These are phyloP conservation scores for Trebouxia gelatinosa DNA, from an alignment of 163 green algal species.

Conservation along the genomic window DNA sequence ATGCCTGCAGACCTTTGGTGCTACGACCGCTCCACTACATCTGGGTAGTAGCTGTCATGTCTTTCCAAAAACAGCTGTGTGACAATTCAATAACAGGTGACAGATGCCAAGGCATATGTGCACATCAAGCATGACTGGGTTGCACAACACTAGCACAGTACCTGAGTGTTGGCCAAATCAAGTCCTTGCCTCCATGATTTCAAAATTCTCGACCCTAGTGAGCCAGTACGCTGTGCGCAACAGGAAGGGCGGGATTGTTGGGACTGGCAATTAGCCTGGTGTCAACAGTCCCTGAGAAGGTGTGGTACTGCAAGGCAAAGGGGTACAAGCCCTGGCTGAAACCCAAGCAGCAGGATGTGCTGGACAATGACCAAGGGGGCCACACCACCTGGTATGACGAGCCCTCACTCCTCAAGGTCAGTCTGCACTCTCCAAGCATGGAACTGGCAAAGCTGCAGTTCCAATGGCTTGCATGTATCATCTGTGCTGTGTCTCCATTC, in stretches of 20 bases:
- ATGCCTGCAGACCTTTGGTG: too few relatives aligned
- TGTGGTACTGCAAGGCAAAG: slow-evolving; percentile 75
- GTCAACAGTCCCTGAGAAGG: slow-evolving; percentile 68
- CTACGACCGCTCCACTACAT: too few relatives aligned
- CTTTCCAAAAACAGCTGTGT: too few relatives aligned
- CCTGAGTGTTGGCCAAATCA: too few relatives aligned
- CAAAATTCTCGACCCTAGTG: background rate
- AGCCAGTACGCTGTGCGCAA: too few relatives aligned
- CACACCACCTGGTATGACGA: slow-evolving; percentile 85
- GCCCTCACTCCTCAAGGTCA: slow-evolving; percentile 54
- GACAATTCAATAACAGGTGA: too few relatives aligned
- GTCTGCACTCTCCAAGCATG: too few relatives aligned
- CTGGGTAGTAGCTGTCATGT: too few relatives aligned
- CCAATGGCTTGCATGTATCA: background rate
- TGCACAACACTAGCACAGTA: too few relatives aligned
- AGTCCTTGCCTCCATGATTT: background rate
- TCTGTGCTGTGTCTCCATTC: background rate
- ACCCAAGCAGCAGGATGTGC: slow-evolving; percentile 60
- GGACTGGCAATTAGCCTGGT: slow-evolving; percentile 83
- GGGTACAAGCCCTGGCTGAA: slow-evolving; percentile 79
- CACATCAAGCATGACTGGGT: too few relatives aligned
- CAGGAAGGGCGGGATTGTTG: slow-evolving; percentile 67
- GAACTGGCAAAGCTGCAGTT: too few relatives aligned
- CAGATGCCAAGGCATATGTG: too few relatives aligned
- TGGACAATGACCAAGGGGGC: slow-evolving; percentile 61